These are phyloP conservation scores for Hyaloperonospora arabidopsidis DNA, from an alignment of 352 stramenopile genomes.

Conservation along the genomic window DNA sequence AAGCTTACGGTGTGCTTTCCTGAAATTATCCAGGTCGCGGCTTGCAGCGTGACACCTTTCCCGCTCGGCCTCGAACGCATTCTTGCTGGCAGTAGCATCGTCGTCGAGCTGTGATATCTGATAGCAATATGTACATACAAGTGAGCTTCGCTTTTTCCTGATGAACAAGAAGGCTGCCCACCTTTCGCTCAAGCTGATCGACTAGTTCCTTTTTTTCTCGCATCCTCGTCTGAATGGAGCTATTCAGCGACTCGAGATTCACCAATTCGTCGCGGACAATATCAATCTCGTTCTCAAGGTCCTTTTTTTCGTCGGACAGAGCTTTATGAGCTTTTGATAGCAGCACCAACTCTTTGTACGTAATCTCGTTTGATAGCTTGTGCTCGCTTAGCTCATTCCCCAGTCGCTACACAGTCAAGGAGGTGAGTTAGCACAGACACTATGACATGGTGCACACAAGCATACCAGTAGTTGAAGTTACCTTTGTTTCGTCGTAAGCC, in stretches of 20 bases:
- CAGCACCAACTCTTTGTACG: slow-evolving; percentile 75
- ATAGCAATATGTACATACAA: slow-evolving; percentile 5
- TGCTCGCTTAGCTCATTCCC: slow-evolving; percentile 56
- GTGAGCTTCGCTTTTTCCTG: slow-evolving; percentile 2
- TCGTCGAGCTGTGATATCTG: slow-evolving; percentile 54
- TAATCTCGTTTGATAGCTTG: slow-evolving; percentile 47
- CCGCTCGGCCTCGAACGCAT: slow-evolving; percentile 52
- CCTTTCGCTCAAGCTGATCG: slow-evolving; percentile 59
- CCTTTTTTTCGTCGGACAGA: slow-evolving; percentile 51
- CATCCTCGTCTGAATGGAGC: slow-evolving; percentile 44
- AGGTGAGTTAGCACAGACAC: too few relatives aligned
- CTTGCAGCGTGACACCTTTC: slow-evolving; percentile 36
- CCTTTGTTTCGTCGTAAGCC: slow-evolving; percentile 45
- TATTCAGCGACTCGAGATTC: slow-evolving; percentile 51
- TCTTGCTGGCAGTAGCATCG: slow-evolving; percentile 33
- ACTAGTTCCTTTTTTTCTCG: slow-evolving; percentile 58
- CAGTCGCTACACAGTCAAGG: slow-evolving; percentile 33
- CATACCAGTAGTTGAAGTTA: slow-evolving; percentile 5
- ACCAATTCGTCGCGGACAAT: slow-evolving; percentile 39
- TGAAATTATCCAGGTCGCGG: slow-evolving; percentile 57
- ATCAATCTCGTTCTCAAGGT: slow-evolving; percentile 40
- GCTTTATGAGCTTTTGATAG: slow-evolving; percentile 74
- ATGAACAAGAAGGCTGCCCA: slow-evolving; percentile 13
- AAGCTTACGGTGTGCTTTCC: slow-evolving; percentile 57
- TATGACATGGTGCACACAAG: too few relatives aligned